phyloP scores from a whole-genome alignment of 768 basidiomycete species.

The Rhodotorula diobovata region DNA sequence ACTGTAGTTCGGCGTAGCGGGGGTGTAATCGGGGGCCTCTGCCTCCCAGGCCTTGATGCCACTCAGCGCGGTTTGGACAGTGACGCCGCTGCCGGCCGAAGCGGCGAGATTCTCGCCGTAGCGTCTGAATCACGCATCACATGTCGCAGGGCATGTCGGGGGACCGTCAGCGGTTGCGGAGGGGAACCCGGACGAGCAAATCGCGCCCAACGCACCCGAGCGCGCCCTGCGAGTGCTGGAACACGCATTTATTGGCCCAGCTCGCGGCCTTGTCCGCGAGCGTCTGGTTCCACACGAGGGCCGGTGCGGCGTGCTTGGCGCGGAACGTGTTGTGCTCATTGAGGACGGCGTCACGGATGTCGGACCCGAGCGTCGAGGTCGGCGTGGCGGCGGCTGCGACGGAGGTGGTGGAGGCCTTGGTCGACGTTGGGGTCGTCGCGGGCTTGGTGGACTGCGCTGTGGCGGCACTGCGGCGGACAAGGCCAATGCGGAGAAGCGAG shows the following conservation, averaged over 20 bases:
- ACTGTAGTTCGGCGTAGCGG: conserved; percentile 16
- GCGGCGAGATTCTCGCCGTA: conserved; percentile 72
- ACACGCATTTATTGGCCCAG: conserved; percentile 66
- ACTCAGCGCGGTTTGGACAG: not conserved
- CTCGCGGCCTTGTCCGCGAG: conserved; percentile 62
- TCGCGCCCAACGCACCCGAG: conserved; percentile 53
- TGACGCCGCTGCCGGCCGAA: conserved; percentile 54
- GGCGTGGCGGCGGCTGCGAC: not conserved
- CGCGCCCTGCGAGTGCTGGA: conserved; percentile 64
- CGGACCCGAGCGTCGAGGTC: not conserved
- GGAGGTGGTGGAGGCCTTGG: not conserved
- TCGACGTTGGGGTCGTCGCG: not conserved
- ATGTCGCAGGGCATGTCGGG: too few relatives aligned
- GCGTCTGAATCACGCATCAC: too few relatives aligned
- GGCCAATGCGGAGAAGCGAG: too few relatives aligned
- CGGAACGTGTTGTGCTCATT: conserved; percentile 62
- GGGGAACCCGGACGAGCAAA: too few relatives aligned
- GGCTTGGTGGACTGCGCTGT: not conserved
- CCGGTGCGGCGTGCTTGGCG: conserved; percentile 59
- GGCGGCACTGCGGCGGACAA: not conserved
- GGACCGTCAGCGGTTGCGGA: too few relatives aligned
- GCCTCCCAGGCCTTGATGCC: conserved; percentile 60
- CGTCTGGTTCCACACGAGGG: conserved; percentile 62
- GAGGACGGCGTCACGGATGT: conserved; percentile 45
- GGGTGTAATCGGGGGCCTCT: conserved; percentile 58